Base-by-base conservation (phyloP, 2,329 filamentous ascomycete species). In the Cladosporium sp. region DNA sequence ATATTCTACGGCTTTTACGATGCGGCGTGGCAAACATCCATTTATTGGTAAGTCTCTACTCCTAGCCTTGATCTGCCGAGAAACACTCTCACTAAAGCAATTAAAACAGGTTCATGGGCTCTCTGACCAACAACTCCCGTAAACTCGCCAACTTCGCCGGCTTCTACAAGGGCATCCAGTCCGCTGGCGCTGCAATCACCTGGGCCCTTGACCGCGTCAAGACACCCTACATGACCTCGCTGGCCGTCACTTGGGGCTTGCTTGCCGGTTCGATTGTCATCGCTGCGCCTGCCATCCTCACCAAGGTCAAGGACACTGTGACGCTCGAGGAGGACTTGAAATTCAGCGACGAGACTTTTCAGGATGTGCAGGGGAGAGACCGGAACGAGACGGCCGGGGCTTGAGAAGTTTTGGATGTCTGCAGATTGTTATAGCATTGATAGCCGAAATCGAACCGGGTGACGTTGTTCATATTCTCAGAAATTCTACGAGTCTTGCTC, bases 71-170 rank as follows among this genome's bases (percentile, higher is more conserved):
- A 23, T 46, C 8, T 46, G n/a, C n/a, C n/a, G n/a, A 46, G 8
- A 1, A 23, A 26, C 3, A 40, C n/a, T 5, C 55, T 40, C 12
- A 58, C 11, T 7, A 23, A 33, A 35, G 11, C 21, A 23, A 93
- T 93, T 85, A 77, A 11, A n/a, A 28, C 21, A 59, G 89, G 89
- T 93, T 90, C 81, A 97, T 98, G 90, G 94, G 93, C 58, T 87
- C 93, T 6, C 84, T 97, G 44, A 93, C 91, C 75, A 98, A 98
- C 85, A 96, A 94, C 68, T 88, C 91, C 67, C 92, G 93, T 77
- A 94, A 92, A 78, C 86, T 94, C 33, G 93, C 94, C 80, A 96
- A 97, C 82, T 90, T 94, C 74, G 91, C 92, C 52, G 93, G 91
- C 68, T 93, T 91, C 82, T 95, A 95, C 85, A 95, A 95, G 81